Percentiles rank a stretch among this genome's conserved stretches.
Conservation (phyloP, 1,284 basidiomycete species). For the Sporisorium scitamineum region DNA sequence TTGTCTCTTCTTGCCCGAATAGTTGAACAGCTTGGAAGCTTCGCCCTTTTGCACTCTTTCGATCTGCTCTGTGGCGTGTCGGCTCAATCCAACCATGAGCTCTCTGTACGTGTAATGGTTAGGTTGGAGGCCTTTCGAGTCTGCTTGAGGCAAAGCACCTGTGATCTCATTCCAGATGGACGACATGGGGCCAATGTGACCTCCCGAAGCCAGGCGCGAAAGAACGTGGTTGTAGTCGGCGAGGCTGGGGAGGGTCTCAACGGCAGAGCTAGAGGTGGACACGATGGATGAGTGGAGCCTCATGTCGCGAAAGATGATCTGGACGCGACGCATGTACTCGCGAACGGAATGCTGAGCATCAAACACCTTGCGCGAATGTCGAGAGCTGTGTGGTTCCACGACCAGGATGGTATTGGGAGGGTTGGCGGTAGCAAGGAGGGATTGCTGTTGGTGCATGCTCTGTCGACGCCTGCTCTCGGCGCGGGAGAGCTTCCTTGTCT, state of each 20-base stretch:
- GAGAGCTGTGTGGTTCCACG: slow-evolving; percentile 24
- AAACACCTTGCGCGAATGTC: slow-evolving; percentile 36
- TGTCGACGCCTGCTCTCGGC: slow-evolving; percentile 35
- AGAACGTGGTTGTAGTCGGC: slow-evolving; percentile 60
- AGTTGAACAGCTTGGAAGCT: slow-evolving; percentile 32
- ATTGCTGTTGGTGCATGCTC: slow-evolving; percentile 27
- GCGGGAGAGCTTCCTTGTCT: slow-evolving; percentile 25
- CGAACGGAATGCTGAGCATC: slow-evolving; percentile 24
- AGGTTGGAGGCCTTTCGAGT: slow-evolving; percentile 28
- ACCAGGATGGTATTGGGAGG: slow-evolving; percentile 27
- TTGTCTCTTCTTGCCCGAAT: slow-evolving; percentile 33
- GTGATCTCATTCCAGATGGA: slow-evolving; percentile 55
- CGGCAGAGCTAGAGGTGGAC: slow-evolving; percentile 24
- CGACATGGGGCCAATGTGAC: slow-evolving; percentile 56
- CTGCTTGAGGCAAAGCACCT: slow-evolving; percentile 13
- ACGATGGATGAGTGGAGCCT: slow-evolving; percentile 33
- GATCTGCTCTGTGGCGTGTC: slow-evolving; percentile 53
- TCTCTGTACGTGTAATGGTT: slow-evolving; percentile 51
- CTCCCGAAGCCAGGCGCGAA: slow-evolving; percentile 48
- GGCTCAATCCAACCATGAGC: slow-evolving; percentile 60
- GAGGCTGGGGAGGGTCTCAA: slow-evolving; percentile 31
- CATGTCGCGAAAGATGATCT: slow-evolving; percentile 55
- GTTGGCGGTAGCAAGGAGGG: slow-evolving; percentile 15
- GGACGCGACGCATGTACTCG: slow-evolving; percentile 54
- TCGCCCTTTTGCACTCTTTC: slow-evolving; percentile 47